Base-by-base conservation (phyloP, 768 basidiomycete species). In the Hebeloma cylindrosporum region DNA sequence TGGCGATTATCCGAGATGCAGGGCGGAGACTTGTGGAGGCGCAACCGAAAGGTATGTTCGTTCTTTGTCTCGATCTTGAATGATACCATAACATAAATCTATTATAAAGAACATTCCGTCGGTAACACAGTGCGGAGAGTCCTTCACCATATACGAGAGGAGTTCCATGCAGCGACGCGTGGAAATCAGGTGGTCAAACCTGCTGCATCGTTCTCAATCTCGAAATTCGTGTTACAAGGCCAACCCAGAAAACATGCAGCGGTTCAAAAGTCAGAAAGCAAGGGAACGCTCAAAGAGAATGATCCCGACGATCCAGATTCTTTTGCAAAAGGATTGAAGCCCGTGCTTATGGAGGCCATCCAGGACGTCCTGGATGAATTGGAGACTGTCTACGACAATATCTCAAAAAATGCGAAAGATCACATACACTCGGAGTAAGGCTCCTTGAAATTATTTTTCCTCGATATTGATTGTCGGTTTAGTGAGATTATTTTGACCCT, bases 371-470 rank as follows among this genome's bases (percentile, higher is more conserved):
- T 96, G 33, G 93, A 96, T 53, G 96, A 99, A 65, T 73, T 99
- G 27, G 94, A 96, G 63, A 93, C 90, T 2, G 94, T 95, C 1
- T 92, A 97, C 56, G 90, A 96, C 54, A 93, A 87, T 56, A 85
- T 98, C 14, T 88, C 90, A 7, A 95, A 90, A 71, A 90, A 88
- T 56, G 92, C 94, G 2, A 88, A 82, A 65, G 93, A 96, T 63
- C 94, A 98, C 61, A 88, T 99, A 48, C 95, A 98, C 64, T 92
- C 93, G n/a, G 93, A 96, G 95, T 97, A 60, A 62, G 90, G 28
- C 3, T 26, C 6, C 10, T 25, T 18, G 13, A 13, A 70, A 1
- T 33, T 43, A 37, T 11, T 21, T 26, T 27, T 29, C 32, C n/a
- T n/a, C n/a, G 25, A 27, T 27, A 26, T 34, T 36, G 8, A 40